Evolutionary conservation across 164 flowering plant species (phyloP).

Genomic region (Piper betle): DNA sequence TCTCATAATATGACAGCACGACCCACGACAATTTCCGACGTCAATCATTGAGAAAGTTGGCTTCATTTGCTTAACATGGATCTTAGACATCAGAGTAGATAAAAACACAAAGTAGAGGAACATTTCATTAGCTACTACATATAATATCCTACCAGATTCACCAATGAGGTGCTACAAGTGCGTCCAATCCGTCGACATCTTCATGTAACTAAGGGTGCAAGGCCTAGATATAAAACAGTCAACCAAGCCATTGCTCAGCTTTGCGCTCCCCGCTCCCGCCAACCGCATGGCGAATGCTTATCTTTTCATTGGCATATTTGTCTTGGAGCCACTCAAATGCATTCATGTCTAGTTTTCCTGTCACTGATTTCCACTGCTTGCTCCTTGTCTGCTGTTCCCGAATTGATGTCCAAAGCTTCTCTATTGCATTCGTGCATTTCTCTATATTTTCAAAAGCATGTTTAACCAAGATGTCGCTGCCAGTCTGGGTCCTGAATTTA

Average conservation of each 20-base stretch:
- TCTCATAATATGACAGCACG: too few relatives aligned
- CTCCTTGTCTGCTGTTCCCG: conserved; percentile 63
- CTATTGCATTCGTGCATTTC: conserved; percentile 80
- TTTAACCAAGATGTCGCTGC: conserved; percentile 75
- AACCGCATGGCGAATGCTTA: conserved; percentile 76
- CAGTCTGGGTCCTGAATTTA: conserved; percentile 99
- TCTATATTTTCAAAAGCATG: conserved; percentile 75
- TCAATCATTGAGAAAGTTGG: too few relatives aligned
- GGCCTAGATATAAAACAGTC: too few relatives aligned
- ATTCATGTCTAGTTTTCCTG: conserved; percentile 89
- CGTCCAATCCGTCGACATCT: too few relatives aligned
- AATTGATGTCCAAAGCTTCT: conserved; percentile 78
- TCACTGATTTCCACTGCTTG: conserved; percentile 85
- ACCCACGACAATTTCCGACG: too few relatives aligned
- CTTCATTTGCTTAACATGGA: too few relatives aligned
- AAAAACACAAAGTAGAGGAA: too few relatives aligned
- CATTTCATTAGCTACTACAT: too few relatives aligned
- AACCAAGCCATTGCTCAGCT: conserved; percentile 85
- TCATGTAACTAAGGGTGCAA: too few relatives aligned
- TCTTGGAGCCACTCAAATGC: conserved; percentile 82
- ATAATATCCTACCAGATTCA: too few relatives aligned
- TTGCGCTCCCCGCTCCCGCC: conserved; percentile 74
- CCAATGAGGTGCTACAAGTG: too few relatives aligned
- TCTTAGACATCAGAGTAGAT: too few relatives aligned
- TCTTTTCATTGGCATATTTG: conserved; percentile 75